Percentiles rank a stretch among this genome's conserved stretches.
Evolutionary conservation across 345 rosid genomes (phyloP).

Genomic region (Psidium friedrichsthalianum): DNA sequence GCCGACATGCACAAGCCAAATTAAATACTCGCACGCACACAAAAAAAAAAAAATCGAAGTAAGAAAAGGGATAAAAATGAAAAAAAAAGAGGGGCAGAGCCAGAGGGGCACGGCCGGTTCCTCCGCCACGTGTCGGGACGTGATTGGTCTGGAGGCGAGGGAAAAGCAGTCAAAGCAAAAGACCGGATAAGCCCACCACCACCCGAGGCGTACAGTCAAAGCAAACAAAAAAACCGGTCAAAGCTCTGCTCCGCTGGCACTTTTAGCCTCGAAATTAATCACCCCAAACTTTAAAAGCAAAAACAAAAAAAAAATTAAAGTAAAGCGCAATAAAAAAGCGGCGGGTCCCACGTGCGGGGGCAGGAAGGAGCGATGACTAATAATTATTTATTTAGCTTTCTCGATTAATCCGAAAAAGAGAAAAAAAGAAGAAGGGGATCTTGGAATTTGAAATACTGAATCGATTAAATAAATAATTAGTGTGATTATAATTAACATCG

Average conservation of each 20-base stretch:
- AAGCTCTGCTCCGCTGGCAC: constrained; percentile 9
- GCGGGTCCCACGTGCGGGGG: neutral
- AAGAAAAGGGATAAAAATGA: neutral
- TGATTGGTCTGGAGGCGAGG: neutral
- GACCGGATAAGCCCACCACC: constrained; percentile 9
- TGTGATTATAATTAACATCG: neutral
- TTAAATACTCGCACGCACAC: neutral
- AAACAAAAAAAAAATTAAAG: neutral
- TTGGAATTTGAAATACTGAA: neutral
- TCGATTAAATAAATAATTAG: neutral
- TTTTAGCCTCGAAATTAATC: neutral
- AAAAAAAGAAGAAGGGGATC: neutral
- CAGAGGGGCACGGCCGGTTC: neutral
- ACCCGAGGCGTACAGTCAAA: constrained; percentile 8
- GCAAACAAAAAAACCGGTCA: constrained; percentile 5
- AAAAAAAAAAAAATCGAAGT: neutral
- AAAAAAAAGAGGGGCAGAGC: no score
- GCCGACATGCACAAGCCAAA: neutral
- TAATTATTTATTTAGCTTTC: neutral
- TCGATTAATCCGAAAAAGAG: neutral
- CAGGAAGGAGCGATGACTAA: neutral
- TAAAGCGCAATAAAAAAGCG: neutral
- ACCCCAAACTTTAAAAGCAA: neutral
- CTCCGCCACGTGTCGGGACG: neutral
- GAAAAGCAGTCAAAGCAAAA: constrained; percentile 6